These are phyloP conservation scores for Aspergillus ochraceoroseus DNA, from an alignment of 2,329 filamentous ascomycete genomes.

Conservation along the genomic window DNA sequence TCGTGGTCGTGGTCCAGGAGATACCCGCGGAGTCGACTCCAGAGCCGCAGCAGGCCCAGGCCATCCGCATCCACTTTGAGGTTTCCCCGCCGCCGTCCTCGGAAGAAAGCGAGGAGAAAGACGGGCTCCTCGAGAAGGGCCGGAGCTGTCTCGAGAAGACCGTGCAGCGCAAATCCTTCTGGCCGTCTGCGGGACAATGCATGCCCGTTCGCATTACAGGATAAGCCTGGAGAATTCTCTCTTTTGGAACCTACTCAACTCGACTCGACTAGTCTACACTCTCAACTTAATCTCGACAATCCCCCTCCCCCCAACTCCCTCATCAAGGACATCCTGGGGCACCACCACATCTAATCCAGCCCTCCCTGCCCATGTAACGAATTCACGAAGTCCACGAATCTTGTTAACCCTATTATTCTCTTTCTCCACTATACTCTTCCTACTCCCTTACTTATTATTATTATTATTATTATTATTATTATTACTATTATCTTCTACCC, in stretches of 20 bases:
- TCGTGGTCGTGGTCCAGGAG: no score
- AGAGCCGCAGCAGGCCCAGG: no score
- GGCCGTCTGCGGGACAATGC: slow-evolving; percentile 23
- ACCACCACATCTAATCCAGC: no score
- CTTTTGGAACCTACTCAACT: slow-evolving; percentile 1
- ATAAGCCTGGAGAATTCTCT: slow-evolving; percentile 3
- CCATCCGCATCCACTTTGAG: slow-evolving; percentile 19
- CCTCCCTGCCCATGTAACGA: no score
- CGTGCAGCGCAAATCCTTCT: slow-evolving; percentile 25
- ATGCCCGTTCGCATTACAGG: slow-evolving; percentile 22
- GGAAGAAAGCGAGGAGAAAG: slow-evolving; percentile 14
- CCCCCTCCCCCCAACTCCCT: no score
- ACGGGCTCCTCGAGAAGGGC: slow-evolving; percentile 26
- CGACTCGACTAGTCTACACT: no score
- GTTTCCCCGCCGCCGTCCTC: slow-evolving; percentile 12
- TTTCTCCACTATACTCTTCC: neutral
- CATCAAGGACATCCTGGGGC: no score
- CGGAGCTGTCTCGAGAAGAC: slow-evolving; percentile 29
- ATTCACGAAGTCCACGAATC: no score
- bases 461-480: no score
- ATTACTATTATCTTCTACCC: neutral
- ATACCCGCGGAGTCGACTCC: slow-evolving; percentile 5
- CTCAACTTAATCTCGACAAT: no score
- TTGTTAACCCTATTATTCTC: neutral
- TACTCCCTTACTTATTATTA: neutral